Conservation (phyloP, 495 filamentous ascomycete species). For the Tuber magnatum region DNA sequence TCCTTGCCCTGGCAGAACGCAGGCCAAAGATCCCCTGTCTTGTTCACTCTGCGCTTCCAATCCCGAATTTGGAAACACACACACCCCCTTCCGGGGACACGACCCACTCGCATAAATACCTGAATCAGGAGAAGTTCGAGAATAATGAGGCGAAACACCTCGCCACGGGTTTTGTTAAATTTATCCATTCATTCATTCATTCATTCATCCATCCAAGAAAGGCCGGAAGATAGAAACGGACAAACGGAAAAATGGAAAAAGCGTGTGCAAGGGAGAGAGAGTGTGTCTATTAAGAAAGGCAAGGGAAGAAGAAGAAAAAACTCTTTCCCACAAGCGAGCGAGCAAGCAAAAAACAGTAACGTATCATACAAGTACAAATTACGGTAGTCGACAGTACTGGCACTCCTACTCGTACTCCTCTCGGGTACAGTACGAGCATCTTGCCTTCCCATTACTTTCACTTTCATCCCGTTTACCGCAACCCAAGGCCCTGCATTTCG, state of each 20-base stretch:
- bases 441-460: not conserved
- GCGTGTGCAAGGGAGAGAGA: not conserved
- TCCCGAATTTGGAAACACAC: not conserved
- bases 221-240: not conserved
- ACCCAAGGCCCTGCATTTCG: not conserved
- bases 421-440: too few species aligned
- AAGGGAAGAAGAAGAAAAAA: not conserved
- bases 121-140: conserved; percentile 29
- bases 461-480: not conserved
- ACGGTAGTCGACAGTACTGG: not conserved
- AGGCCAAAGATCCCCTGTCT: not conserved
- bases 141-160: conserved; percentile 24
- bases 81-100: conserved; percentile 6
- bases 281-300: too few species aligned
- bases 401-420: too few species aligned
- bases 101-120: conserved; percentile 13
- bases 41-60: not conserved
- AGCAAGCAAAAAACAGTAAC: not conserved
- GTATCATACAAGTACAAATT: too few species aligned
- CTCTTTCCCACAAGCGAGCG: not conserved
- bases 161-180: conserved; percentile 6
- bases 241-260: not conserved
- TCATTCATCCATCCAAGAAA: not conserved
- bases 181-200: not conserved
- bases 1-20: not conserved